Percentiles rank a stretch among this genome's conserved stretches.
Conservation (phyloP, 2,329 filamentous ascomycete genomes). For the Cadophora gregata region DNA sequence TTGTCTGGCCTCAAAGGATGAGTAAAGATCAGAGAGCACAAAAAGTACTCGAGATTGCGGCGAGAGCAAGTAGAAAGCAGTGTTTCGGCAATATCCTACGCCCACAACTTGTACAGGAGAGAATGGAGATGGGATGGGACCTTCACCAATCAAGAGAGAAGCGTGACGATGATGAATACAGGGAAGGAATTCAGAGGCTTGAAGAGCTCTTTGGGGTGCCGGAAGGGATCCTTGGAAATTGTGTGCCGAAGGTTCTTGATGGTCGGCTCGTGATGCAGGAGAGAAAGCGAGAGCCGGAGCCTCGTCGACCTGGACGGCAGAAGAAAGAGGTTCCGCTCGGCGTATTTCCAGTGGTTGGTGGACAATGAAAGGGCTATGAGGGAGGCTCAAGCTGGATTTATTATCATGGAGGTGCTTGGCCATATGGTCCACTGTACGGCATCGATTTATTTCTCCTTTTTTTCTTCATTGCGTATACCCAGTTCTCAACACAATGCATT, state of each 20-base stretch:
- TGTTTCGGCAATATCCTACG: slow-evolving; percentile 51
- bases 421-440: not conserved
- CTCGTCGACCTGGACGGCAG: slow-evolving; percentile 26
- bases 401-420: not conserved
- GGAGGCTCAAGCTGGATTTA: too few species aligned
- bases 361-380: not conserved
- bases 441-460: not conserved
- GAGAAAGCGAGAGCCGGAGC: slow-evolving; percentile 24
- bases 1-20: slow-evolving; percentile 53
- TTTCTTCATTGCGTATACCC: not conserved
- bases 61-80: slow-evolving; percentile 55
- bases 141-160: slow-evolving; percentile 33
- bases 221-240: slow-evolving; percentile 12
- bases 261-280: slow-evolving; percentile 31
- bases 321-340: slow-evolving; percentile 23
- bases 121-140: slow-evolving; percentile 33
- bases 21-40: slow-evolving; percentile 53
- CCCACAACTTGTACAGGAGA: slow-evolving; percentile 30
- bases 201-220: slow-evolving; percentile 31
- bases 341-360: slow-evolving; percentile 20
- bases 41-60: slow-evolving; percentile 57
- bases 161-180: slow-evolving; percentile 20
- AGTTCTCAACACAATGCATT: not conserved
- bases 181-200: slow-evolving; percentile 15
- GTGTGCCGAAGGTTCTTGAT: slow-evolving; percentile 21